These are phyloP conservation scores for Schrenkiella parvula DNA, from an alignment of 345 rosid species.

Conservation along the genomic window DNA sequence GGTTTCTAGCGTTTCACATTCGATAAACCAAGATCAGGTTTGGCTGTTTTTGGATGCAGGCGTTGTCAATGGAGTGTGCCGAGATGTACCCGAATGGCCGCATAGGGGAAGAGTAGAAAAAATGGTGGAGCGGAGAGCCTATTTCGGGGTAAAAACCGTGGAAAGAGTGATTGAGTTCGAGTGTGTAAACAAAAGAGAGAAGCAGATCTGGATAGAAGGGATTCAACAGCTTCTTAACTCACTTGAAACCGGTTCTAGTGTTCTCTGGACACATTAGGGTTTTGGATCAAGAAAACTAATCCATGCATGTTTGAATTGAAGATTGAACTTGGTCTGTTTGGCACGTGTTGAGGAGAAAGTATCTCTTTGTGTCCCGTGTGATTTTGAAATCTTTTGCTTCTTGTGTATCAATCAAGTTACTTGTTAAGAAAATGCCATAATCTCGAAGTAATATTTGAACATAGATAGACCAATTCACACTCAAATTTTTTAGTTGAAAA, in stretches of 20 bases:
- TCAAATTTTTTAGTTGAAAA: no score
- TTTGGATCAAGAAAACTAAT: neutral
- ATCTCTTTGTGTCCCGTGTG: constrained; percentile 12
- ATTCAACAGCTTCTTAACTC: constrained; percentile 62
- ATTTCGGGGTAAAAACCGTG: constrained; percentile 66
- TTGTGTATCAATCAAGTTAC: constrained; percentile 2
- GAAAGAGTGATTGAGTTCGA: constrained; percentile 84
- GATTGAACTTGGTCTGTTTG: constrained; percentile 1
- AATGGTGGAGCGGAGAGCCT: constrained; percentile 45
- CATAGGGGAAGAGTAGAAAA: constrained; percentile 44
- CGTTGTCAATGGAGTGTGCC: constrained; percentile 56
- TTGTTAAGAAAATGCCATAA: neutral
- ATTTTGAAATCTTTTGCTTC: neutral
- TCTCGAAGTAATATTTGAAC: no score
- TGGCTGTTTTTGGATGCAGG: constrained; percentile 36
- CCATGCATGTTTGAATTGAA: constrained; percentile 1
- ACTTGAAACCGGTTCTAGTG: constrained; percentile 18
- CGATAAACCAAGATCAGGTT: neutral
- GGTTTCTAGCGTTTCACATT: neutral
- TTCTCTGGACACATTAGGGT: constrained; percentile 14
- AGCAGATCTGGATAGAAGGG: constrained; percentile 79
- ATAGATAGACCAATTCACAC: no score
- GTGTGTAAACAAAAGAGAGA: constrained; percentile 58
- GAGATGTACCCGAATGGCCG: constrained; percentile 61
- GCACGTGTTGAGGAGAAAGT: neutral